Conservation (phyloP, 345 rosid species). For the Zanthoxylum bungeanum region DNA sequence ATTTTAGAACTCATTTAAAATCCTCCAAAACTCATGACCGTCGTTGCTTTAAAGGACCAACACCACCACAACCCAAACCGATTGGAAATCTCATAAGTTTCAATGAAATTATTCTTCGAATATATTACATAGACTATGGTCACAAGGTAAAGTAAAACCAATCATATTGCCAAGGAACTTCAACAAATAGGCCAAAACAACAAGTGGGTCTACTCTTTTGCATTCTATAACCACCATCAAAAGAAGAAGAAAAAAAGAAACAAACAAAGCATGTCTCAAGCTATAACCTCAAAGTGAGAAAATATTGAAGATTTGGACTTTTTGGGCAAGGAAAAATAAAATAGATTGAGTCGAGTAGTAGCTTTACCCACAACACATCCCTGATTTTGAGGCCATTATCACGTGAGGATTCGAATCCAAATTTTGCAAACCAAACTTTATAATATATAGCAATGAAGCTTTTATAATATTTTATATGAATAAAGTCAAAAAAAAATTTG, state of each 20-base stretch:
- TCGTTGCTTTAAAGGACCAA: neutral
- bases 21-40: too few species aligned
- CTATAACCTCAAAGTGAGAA: neutral
- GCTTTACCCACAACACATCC: conserved; percentile 32
- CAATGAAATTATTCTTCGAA: neutral
- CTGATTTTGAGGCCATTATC: conserved; percentile 52
- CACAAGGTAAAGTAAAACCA: neutral
- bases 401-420: conserved; percentile 44
- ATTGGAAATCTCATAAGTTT: neutral
- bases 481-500: neutral
- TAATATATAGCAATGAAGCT: neutral
- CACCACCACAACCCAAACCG: neutral
- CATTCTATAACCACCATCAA: conserved; percentile 23
- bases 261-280: conserved; percentile 1
- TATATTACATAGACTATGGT: too few species aligned
- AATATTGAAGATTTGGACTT: conserved; percentile 7
- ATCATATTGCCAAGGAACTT: conserved; percentile 12
- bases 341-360: conserved; percentile 15
- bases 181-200: neutral
- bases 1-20: too few species aligned
- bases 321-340: neutral
- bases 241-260: conserved; percentile 19
- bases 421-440: neutral
- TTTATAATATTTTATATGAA: neutral
- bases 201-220: conserved; percentile 20